A percentile compares a stretch with the other conserved stretches of the same genome.
Conservation (phyloP, 768 basidiomycete species). For the Gloeopeniophorella convolvens region DNA sequence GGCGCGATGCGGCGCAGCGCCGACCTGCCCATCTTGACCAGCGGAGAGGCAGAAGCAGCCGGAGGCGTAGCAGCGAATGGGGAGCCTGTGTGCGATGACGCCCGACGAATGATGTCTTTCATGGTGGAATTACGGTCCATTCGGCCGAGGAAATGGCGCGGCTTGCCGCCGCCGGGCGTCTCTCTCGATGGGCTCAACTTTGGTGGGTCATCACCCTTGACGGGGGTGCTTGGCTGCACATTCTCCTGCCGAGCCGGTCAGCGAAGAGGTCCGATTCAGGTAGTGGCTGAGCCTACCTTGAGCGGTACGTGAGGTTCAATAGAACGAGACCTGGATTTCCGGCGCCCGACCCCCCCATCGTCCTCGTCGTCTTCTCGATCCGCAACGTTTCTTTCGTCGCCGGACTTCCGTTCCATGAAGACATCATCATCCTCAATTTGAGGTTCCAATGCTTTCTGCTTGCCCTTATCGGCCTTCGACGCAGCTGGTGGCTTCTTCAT, state of each 20-base stretch:
- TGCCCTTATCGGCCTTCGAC: conserved; percentile 15
- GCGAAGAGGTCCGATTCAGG: background rate
- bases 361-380: background rate
- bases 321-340: background rate
- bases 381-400: background rate
- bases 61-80: conserved; percentile 39
- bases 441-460: conserved; percentile 1
- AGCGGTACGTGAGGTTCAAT: background rate
- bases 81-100: conserved; percentile 59
- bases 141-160: conserved; percentile 14
- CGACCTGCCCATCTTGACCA: conserved; percentile 56
- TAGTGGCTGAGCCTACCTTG: background rate
- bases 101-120: conserved; percentile 70
- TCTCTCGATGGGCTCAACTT: background rate
- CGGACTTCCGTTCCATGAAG: background rate
- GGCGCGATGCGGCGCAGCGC: conserved; percentile 66
- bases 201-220: background rate
- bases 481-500: conserved; percentile 12
- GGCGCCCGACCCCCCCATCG: background rate
- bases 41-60: conserved; percentile 49
- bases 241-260: conserved; percentile 6
- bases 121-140: conserved; percentile 48
- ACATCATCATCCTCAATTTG: background rate
- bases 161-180: background rate
- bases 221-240: background rate